Evolutionary conservation across 2,329 filamentous ascomycete genomes (phyloP), one percentile per base, ranked within the genome.

Genomic region (Scytalidium sp.): DNA sequence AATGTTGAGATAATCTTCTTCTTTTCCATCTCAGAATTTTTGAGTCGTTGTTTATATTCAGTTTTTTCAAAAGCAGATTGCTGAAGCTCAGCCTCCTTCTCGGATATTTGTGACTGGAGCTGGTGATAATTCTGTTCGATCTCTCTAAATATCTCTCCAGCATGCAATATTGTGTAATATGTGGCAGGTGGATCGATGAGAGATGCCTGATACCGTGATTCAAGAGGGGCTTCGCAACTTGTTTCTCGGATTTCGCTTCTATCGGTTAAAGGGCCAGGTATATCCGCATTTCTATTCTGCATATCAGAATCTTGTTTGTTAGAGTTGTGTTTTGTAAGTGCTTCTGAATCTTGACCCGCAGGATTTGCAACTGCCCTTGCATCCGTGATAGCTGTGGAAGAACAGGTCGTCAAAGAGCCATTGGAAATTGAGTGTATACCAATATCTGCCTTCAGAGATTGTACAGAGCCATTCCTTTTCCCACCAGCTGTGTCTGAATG

Each of bases 21-120:
- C 21, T 57, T 51, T 20, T 21, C 20, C 21, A 55, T 39, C 27
- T 56, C 49, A 17, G 41, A 19, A 29, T 52, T 10, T 36, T n/a
- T 8, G 17, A 36, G 13, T 36, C 15, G 32, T n/a, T 36, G 32
- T 36, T 36, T 36, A n/a, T 36, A 36, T 36, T 36, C 11, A 36
- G 11, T 10, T n/a, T n/a, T 36, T 15, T 36, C 32, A 15, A 9
- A 4, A 36, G 4, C 15, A 5, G 17, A 9, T 36, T 36, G 32
- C 32, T 36, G 32, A n/a, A 36, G 13, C 13, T 5, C 17, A n/a
- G 11, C 17, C 15, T 36, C 32, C 17, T 36, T 36, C 17, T 36
- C 17, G 17, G 8, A 36, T 9, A 36, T 36, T 36, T 36, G 11
- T 36, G 17, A 7, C 32, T 36, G 32, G 13, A 36, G 13, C 13